phyloP scores from a whole-genome alignment of 768 basidiomycete species.

The Coprinopsis marcescibilis region DNA sequence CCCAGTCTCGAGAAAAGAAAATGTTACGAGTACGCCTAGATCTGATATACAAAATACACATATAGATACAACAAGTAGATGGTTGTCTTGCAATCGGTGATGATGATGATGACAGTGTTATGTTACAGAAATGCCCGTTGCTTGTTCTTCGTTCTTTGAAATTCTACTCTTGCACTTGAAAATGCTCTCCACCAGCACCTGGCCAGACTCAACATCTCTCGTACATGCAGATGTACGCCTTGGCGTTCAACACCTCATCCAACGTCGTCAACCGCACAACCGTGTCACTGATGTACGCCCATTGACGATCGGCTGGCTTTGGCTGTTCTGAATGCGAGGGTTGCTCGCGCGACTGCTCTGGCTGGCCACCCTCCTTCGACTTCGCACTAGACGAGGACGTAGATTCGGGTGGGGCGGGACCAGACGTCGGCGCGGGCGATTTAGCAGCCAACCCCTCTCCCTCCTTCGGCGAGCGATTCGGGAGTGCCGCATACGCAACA shows the following conservation, averaged over 20 bases:
- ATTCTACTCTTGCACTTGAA: too few relatives aligned
- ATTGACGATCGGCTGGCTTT: conserved; percentile 44
- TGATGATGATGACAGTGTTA: too few relatives aligned
- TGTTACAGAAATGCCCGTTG: too few relatives aligned
- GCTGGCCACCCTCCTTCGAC: neutral
- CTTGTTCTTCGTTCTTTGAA: too few relatives aligned
- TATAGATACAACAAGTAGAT: too few relatives aligned
- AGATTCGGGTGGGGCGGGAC: neutral
- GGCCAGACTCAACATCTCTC: conserved; percentile 34
- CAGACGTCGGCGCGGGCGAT: neutral
- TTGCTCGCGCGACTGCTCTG: conserved; percentile 6
- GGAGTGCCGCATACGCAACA: conserved; percentile 76
- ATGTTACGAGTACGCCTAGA: too few relatives aligned
- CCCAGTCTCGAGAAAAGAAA: too few relatives aligned
- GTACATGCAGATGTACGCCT: conserved; percentile 93
- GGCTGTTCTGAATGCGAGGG: conserved; percentile 11
- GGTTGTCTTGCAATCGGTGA: too few relatives aligned
- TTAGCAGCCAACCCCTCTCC: conserved; percentile 8
- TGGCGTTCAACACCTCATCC: conserved; percentile 86
- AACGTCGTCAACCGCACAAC: conserved; percentile 72
- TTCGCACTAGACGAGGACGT: neutral
- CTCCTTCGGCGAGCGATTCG: conserved; percentile 24
- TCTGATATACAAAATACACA: too few relatives aligned
- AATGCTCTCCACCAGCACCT: too few relatives aligned
- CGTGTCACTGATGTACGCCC: conserved; percentile 93